Evolutionary conservation across 2,329 filamentous ascomycete genomes (phyloP).

Genomic region (Scedosporium boydii): DNA sequence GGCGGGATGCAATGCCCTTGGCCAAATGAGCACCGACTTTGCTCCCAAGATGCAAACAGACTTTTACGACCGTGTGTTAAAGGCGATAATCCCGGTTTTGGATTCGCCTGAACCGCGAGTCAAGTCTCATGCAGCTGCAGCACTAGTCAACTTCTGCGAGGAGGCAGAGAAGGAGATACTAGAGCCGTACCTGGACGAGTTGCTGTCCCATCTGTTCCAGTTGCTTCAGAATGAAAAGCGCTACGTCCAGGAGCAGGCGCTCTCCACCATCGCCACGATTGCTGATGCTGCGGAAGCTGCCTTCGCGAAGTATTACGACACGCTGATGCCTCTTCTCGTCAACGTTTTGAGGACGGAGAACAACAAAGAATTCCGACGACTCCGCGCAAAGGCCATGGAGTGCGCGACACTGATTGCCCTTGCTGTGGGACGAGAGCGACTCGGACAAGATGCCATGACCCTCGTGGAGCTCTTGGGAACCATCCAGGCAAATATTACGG

Average conservation of each 20-base stretch:
- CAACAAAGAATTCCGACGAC: constrained; percentile 82
- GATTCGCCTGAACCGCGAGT: constrained; percentile 85
- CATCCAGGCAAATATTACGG: constrained; percentile 79
- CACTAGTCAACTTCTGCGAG: constrained; percentile 97
- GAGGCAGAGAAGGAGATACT: constrained; percentile 88
- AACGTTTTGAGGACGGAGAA: constrained; percentile 82
- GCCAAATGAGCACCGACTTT: constrained; percentile 99
- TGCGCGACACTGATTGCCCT: constrained; percentile 93
- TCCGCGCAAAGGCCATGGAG: constrained; percentile 97
- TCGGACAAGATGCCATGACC: constrained; percentile 77
- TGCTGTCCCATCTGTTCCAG: constrained; percentile 76
- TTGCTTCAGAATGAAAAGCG: constrained; percentile 86
- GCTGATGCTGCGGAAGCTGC: constrained; percentile 96
- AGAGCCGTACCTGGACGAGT: constrained; percentile 84
- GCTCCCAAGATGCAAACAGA: constrained; percentile 96
- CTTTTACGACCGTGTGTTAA: constrained; percentile 79
- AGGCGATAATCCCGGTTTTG: constrained; percentile 85
- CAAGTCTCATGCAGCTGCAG: constrained; percentile 94
- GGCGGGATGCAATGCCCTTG: constrained; percentile 96
- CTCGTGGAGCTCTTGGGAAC: constrained; percentile 79
- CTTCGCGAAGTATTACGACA: constrained; percentile 92
- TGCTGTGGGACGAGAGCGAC: constrained; percentile 86
- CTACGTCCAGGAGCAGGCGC: constrained; percentile 93
- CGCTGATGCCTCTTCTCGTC: constrained; percentile 89
- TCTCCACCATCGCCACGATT: constrained; percentile 96